phyloP scores from a whole-genome alignment of 2,329 filamentous ascomycete species.

The Cadophora gregata region DNA sequence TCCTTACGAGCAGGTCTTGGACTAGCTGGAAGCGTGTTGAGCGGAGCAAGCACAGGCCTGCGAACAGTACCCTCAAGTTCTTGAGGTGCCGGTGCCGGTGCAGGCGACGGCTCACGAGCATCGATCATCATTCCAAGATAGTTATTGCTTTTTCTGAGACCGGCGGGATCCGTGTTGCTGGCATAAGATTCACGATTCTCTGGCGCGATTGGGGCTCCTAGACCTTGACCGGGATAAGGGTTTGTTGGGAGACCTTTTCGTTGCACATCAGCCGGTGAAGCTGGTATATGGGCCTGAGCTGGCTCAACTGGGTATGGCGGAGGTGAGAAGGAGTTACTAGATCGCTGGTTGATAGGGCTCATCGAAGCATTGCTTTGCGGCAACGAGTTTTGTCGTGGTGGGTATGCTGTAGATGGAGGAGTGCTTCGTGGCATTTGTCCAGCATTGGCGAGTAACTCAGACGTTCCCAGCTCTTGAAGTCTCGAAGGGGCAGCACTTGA shows the following conservation, averaged over 20 bases:
- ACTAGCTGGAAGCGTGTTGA: slow-evolving; percentile 42
- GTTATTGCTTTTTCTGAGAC: slow-evolving; percentile 41
- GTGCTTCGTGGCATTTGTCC: slow-evolving; percentile 36
- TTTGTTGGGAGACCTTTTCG: slow-evolving; percentile 35
- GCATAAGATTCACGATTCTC: slow-evolving; percentile 30
- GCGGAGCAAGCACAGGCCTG: slow-evolving; percentile 36
- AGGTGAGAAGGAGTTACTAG: slow-evolving; percentile 44
- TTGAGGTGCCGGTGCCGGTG: slow-evolving; percentile 15
- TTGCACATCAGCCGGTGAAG: slow-evolving; percentile 22
- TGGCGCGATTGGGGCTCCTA: neutral
- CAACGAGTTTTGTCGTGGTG: slow-evolving; percentile 54
- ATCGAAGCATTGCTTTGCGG: slow-evolving; percentile 49
- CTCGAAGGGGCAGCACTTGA: slow-evolving; percentile 44
- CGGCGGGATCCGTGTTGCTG: slow-evolving; percentile 24
- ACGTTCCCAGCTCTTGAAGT: slow-evolving; percentile 35
- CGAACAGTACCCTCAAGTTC: slow-evolving; percentile 10
- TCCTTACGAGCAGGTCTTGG: slow-evolving; percentile 47
- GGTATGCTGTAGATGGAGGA: slow-evolving; percentile 35
- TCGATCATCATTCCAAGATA: slow-evolving; percentile 41
- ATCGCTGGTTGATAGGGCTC: slow-evolving; percentile 45
- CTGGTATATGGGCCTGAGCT: slow-evolving; percentile 34
- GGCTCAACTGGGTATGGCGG: slow-evolving; percentile 36
- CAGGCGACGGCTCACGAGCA: slow-evolving; percentile 22
- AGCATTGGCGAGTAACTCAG: slow-evolving; percentile 40
- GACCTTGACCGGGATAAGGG: slow-evolving; percentile 22